These are phyloP conservation scores for Berberis thunbergii DNA, from an alignment of 164 flowering plant genomes.

Conservation along the genomic window DNA sequence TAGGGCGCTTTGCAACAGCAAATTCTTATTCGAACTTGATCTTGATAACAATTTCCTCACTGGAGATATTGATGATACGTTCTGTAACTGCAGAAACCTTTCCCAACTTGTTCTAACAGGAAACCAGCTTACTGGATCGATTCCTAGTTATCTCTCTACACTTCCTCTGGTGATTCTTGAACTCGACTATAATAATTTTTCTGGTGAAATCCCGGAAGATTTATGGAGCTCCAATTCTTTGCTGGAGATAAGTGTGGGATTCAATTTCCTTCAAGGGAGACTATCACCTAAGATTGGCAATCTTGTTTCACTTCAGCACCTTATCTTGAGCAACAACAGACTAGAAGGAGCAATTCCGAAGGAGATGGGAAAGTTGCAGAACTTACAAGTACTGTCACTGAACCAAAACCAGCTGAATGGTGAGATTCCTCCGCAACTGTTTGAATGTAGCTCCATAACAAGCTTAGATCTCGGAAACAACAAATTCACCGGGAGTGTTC, in stretches of 20 bases:
- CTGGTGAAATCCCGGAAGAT: constrained; percentile 11
- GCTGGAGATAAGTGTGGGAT: constrained; percentile 7
- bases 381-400: constrained; percentile 8
- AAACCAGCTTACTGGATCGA: constrained; percentile 11
- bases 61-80: constrained; percentile 5
- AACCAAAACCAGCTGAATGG: constrained; percentile 10
- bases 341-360: constrained; percentile 12
- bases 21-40: constrained; percentile 9
- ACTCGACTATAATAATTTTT: constrained; percentile 11
- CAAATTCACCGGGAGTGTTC: constrained; percentile 6
- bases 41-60: constrained; percentile 13
- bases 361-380: constrained; percentile 6
- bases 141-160: constrained; percentile 9
- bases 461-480: constrained; percentile 14
- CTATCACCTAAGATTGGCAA: constrained; percentile 8
- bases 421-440: constrained; percentile 8
- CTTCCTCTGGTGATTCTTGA: constrained; percentile 14
- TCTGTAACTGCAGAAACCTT: constrained; percentile 6
- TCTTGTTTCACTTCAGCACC: constrained; percentile 11
- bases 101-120: constrained; percentile 8
- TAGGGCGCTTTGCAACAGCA: constrained; percentile 8
- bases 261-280: constrained; percentile 6
- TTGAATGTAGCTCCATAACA: constrained; percentile 4
- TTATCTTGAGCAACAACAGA: constrained; percentile 9
- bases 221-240: constrained; percentile 13